Base-by-base conservation (phyloP, 1,139 yeast species). In the Yamadazyma trypodendri region DNA sequence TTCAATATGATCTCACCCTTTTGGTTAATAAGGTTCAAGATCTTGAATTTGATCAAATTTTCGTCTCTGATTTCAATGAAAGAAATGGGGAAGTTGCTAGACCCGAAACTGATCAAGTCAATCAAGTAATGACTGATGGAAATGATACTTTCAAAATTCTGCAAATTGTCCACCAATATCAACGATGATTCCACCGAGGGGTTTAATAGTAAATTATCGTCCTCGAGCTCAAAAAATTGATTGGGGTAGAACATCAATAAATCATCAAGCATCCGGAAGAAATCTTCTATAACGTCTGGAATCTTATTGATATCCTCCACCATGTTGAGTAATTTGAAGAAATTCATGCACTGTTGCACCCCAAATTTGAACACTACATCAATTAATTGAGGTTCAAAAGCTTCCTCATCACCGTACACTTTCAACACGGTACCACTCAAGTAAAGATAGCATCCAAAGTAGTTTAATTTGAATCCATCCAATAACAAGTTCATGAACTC, bases 391-490 rank as follows among this genome's bases (percentile, higher is more conserved):
- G 20, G 62, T 50, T 31, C 72, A 59, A 41, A 67, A 68, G 36
- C 28, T 30, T 49, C 51, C 40, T 78, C 86, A 54, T 81, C 87
- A 21, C 86, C 84, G 60, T 76, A 89, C 45, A 86, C 94, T 43
- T 88, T 77, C 37, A 90, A 78, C 22, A 88, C 66, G 4, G 86
- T 75, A 4, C 96, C 97, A 3, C 95, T 83, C 13, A 87, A 94
- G 94, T 96, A 90, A 41, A 90, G 65, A 55, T 84, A 90, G 57
- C 96, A 86, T 2, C 97, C 97, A 53, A 66, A 78, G 31, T 80
- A 77, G 24, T 83, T 83, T 33, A 66, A 63, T 34, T 79, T 72
- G 63, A 88, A 90, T 5, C 94, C 92, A 29, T 72, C 70, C 42
- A 87, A 71, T 45, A 83, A 65, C 15, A 76, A 67, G 40, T 69